Conservation (phyloP, 2,329 filamentous ascomycete species). For the Stagonosporopsis vannaccii region DNA sequence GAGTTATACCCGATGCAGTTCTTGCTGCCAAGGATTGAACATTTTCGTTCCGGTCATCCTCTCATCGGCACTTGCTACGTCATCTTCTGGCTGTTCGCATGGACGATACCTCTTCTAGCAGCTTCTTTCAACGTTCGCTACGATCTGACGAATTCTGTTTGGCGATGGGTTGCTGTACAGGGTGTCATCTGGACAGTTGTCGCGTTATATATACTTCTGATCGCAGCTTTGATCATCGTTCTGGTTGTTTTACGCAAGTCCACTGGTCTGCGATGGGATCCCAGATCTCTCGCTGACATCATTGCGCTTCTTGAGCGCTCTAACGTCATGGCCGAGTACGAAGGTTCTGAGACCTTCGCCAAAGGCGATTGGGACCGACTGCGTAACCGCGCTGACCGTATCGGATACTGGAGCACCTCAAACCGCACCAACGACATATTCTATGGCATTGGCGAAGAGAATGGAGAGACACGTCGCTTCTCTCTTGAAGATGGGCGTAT, state of each 20-base stretch:
- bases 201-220: slow-evolving; percentile 73
- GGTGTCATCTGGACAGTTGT: slow-evolving; percentile 81
- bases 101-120: slow-evolving; percentile 82
- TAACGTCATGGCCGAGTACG: slow-evolving; percentile 77
- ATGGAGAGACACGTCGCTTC: slow-evolving; percentile 59
- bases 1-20: slow-evolving; percentile 67
- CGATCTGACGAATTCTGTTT: slow-evolving; percentile 65
- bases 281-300: slow-evolving; percentile 81
- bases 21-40: slow-evolving; percentile 71
- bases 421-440: slow-evolving; percentile 72
- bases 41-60: slow-evolving; percentile 73
- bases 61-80: slow-evolving; percentile 71
- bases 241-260: slow-evolving; percentile 70
- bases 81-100: slow-evolving; percentile 78
- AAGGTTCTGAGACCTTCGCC: slow-evolving; percentile 69
- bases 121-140: slow-evolving; percentile 74
- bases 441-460: slow-evolving; percentile 77
- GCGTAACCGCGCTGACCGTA: slow-evolving; percentile 68
- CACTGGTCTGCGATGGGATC: slow-evolving; percentile 86
- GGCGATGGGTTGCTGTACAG: slow-evolving; percentile 82
- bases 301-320: slow-evolving; percentile 79
- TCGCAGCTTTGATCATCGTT: slow-evolving; percentile 65
- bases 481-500: slow-evolving; percentile 58
- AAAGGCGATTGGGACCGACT: slow-evolving; percentile 61
- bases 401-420: slow-evolving; percentile 86